Conservation (phyloP, 176 grass and related monocot species). For the Musa troglodytarum region DNA sequence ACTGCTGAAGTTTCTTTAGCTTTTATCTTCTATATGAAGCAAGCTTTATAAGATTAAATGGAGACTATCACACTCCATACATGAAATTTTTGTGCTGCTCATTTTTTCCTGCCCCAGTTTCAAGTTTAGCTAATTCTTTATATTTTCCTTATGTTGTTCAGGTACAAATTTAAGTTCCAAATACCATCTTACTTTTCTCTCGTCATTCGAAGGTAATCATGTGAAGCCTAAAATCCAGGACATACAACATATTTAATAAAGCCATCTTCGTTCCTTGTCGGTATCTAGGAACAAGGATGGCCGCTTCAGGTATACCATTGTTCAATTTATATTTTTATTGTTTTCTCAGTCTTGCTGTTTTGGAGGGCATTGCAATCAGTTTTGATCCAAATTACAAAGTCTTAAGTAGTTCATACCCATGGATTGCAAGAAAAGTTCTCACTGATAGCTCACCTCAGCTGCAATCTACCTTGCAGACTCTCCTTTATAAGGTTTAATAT, state of each 20-base stretch:
- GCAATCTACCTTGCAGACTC: slow-evolving; percentile 58
- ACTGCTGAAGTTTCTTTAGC: too few relatives aligned
- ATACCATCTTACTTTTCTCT: slow-evolving; percentile 99
- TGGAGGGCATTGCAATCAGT: slow-evolving; percentile 87
- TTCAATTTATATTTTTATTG: background rate
- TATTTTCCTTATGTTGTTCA: slow-evolving; percentile 26
- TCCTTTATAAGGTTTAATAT: slow-evolving; percentile 74
- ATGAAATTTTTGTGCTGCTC: background rate
- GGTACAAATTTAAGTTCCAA: slow-evolving; percentile 98
- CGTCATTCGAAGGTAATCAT: slow-evolving; percentile 81
- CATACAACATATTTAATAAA: background rate
- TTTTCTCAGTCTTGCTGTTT: slow-evolving; percentile 85
- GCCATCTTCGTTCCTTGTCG: slow-evolving; percentile 7
- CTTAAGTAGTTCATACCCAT: slow-evolving; percentile 89
- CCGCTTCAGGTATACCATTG: background rate
- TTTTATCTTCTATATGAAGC: too few relatives aligned
- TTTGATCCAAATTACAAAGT: slow-evolving; percentile 97
- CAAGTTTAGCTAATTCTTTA: slow-evolving; percentile 11
- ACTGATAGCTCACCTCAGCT: slow-evolving; percentile 89
- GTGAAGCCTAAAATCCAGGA: background rate
- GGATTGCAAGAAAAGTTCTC: slow-evolving; percentile 99
- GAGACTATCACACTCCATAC: too few relatives aligned
- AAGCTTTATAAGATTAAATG: too few relatives aligned
- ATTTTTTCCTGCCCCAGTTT: background rate
- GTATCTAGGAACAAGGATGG: background rate